Evolutionary conservation across 1,284 basidiomycete species (phyloP), one percentile per base, ranked within the genome.

Genomic region (Puccinia novopanici): DNA sequence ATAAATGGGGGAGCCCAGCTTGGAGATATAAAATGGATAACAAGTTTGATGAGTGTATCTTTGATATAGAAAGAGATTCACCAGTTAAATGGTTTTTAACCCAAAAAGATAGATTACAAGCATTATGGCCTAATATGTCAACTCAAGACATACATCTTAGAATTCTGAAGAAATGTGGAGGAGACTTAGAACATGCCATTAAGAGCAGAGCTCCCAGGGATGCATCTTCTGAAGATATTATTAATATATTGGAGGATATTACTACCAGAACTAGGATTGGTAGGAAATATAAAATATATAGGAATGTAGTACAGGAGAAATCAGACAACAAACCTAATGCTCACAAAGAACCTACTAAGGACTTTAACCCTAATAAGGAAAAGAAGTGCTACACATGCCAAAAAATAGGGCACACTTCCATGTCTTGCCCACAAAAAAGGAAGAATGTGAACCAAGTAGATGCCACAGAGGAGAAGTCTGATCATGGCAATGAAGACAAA

Each of bases 401-500:
- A 12, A 65, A 65, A 27, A 40, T 37, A 40, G 34, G 59, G 5
- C 59, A 63, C 24, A 63, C 59, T 6, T 19, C 59, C 19, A 34
- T 19, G 4, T 19, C 12, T 15, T 65, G 30, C 34, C 34, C 30
- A 17, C 61, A 65, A 34, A 40, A 37, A 27, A 65, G 30, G 17
- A 65, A 63, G 59, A 17, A 65, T 19, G 61, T 65, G 10, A 65
- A 65, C 55, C 55, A 57, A n/a, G 61, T 40, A 24, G n/a, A 65
- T 37, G 17, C 24, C 9, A 22, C 37, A 40, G 61, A 3, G 19
- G 61, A 37, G 19, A 24, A 40, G 30, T 3, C 10, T 27, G 12
- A 30, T 63, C 12, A 8, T 22, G 24, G 6, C 6, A 24, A 63
- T 19, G 27, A 63, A 30, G 59, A 63, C 15, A 6, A 6, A 13